phyloP scores from a whole-genome alignment of 2,329 filamentous ascomycete genomes.

The Colletotrichum chrysophilum region DNA sequence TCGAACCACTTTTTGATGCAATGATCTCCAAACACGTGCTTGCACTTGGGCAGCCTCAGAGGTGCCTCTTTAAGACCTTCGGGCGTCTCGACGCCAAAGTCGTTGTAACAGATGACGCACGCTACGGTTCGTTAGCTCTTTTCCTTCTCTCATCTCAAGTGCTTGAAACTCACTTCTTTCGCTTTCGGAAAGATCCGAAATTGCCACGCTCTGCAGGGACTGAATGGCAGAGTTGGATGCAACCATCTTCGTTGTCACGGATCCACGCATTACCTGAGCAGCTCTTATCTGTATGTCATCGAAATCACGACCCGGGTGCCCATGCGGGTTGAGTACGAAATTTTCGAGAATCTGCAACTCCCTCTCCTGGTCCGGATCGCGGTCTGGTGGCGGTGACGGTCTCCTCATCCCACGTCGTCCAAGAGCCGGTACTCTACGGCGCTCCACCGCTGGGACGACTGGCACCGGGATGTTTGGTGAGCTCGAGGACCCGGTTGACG shows the following conservation, averaged over 20 bases:
- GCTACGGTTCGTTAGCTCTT: conserved; percentile 37
- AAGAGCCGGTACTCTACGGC: not conserved
- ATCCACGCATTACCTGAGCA: conserved; percentile 52
- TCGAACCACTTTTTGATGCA: conserved; percentile 72
- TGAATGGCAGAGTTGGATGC: conserved; percentile 52
- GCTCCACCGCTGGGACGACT: not conserved
- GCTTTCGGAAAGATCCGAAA: conserved; percentile 47
- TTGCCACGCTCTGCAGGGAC: conserved; percentile 50
- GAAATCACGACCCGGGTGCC: not conserved
- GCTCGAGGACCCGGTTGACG: not conserved
- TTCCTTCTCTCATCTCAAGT: not conserved
- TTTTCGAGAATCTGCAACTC: conserved; percentile 21
- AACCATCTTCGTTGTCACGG: conserved; percentile 47
- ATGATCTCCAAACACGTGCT: conserved; percentile 67
- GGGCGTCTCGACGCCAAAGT: conserved; percentile 60
- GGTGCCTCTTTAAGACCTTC: conserved; percentile 64
- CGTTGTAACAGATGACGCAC: conserved; percentile 70
- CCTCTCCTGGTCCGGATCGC: not conserved
- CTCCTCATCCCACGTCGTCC: conserved; percentile 3
- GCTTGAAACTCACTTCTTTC: conserved; percentile 50
- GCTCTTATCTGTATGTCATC: conserved; percentile 42
- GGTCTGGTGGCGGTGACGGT: conserved; percentile 6
- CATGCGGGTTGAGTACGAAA: not conserved
- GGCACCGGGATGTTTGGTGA: not conserved
- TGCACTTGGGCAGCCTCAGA: conserved; percentile 64